Evolutionary conservation across 1,284 basidiomycete genomes (phyloP).

Genomic region (Pseudozyma sp.): DNA sequence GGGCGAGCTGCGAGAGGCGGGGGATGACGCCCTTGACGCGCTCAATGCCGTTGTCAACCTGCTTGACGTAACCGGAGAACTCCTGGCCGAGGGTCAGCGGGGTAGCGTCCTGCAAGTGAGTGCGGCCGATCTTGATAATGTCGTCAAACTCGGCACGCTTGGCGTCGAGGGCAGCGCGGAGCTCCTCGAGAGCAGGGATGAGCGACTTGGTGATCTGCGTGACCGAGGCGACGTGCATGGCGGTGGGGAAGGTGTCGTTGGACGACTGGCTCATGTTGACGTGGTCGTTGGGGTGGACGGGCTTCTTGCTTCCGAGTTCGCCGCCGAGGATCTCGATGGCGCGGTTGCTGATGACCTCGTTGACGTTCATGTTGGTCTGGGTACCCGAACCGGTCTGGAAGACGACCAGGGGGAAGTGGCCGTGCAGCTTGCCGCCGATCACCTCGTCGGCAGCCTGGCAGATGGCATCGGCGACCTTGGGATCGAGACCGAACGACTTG

Average conservation of each 20-base stretch:
- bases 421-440: slow-evolving; percentile 86
- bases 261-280: slow-evolving; percentile 99
- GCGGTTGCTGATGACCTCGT: slow-evolving; percentile 99
- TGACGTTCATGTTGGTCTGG: slow-evolving; percentile 99
- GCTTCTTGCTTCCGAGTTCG: slow-evolving; percentile 92
- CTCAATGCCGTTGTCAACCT: slow-evolving; percentile 89
- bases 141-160: slow-evolving; percentile 76
- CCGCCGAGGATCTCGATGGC: slow-evolving; percentile 98
- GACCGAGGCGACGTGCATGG: slow-evolving; percentile 98
- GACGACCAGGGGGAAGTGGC: slow-evolving; percentile 95
- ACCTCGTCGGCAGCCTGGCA: slow-evolving; percentile 96
- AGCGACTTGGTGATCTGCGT: slow-evolving; percentile 84
- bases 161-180: slow-evolving; percentile 83
- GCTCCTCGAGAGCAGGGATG: slow-evolving; percentile 85
- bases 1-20: slow-evolving; percentile 88
- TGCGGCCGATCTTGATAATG: slow-evolving; percentile 97
- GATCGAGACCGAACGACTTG: slow-evolving; percentile 87
- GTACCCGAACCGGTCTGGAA: slow-evolving; percentile 99
- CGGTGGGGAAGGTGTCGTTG: slow-evolving; percentile 99
- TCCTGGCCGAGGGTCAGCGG: slow-evolving; percentile 98
- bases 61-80: slow-evolving; percentile 97
- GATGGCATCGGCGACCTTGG: slow-evolving; percentile 88
- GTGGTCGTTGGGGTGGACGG: slow-evolving; percentile 99
- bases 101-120: slow-evolving; percentile 96
- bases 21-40: slow-evolving; percentile 86